Conservation (phyloP, 148 eudicot genomes). For the Rhododendron mucronatum region DNA sequence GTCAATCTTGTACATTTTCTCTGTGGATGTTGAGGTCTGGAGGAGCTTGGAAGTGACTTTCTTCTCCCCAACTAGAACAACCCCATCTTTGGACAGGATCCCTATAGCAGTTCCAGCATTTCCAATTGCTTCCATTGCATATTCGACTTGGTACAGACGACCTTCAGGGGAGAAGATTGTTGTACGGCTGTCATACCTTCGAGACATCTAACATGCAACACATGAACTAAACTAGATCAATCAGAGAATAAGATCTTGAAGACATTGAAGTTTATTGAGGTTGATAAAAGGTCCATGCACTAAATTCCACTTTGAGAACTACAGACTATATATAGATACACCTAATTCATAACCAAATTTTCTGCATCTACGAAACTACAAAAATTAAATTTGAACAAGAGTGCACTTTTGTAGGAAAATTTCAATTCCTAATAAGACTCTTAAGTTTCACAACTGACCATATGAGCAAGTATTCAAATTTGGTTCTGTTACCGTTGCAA, state of each 20-base stretch:
- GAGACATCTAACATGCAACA: conserved; percentile 1
- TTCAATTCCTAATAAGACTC: background rate
- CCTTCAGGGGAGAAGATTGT: conserved; percentile 97
- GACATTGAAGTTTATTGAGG: too few relatives aligned
- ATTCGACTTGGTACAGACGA: conserved; percentile 92
- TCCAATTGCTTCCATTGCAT: conserved; percentile 96
- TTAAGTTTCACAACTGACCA: background rate
- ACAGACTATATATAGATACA: background rate
- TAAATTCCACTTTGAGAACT: background rate
- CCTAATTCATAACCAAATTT: background rate
- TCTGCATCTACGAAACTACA: background rate
- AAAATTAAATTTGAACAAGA: background rate
- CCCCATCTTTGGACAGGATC: conserved; percentile 71
- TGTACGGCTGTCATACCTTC: conserved; percentile 56
- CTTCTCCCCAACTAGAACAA: conserved; percentile 86
- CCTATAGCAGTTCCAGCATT: conserved; percentile 92
- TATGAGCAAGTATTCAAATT: background rate
- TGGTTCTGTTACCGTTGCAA: background rate
- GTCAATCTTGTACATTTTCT: conserved; percentile 92
- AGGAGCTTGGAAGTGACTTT: conserved; percentile 92
- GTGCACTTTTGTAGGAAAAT: background rate
- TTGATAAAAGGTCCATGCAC: background rate
- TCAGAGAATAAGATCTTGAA: background rate
- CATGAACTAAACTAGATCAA: background rate
- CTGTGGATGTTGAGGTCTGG: conserved; percentile 69